Evolutionary conservation across 2,329 filamentous ascomycete species (phyloP), one percentile per base, ranked within the genome.

Genomic region (Thelonectria rubi): DNA sequence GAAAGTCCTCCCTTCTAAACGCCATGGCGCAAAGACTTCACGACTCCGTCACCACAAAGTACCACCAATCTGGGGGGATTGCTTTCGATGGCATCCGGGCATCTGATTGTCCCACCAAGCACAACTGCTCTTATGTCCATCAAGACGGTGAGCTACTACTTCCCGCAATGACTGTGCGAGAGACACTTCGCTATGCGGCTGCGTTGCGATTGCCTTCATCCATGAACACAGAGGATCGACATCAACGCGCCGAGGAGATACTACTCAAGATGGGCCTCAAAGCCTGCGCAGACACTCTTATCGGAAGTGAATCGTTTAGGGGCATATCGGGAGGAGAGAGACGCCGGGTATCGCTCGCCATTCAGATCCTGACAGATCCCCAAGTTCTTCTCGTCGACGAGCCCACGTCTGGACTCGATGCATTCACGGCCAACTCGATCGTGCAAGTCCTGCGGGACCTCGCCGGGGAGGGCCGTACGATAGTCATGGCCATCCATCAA

Each of bases 251-350:
- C 0, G 89, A 93, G 67, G 87, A 90, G 20, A 85, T 92, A 0
- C 77, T 93, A 6, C 74, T 90, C 26, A 91, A 91, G 71, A 87
- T 93, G 84, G 90, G 90, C 0, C 76, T 93, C 4, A 92, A 91
- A 68, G 89, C 92, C 66, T 92, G 90, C 67, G 90, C 90, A 1
- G 85, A 92, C 69, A 91, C 89, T 55, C 73, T 92, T 0, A 84
- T 93, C 14, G 91, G 91, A 8, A 88, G 84, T 64, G 88, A 91
- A 9, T 75, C 90, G 5, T 82, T 91, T 66, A 92, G 92, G 71
- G 90, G 90, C 0, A 92, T 93, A 40, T 91, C 88, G 10, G 90
- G 91, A 3, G 91, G 91, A 12, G 90, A 93, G 75, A 92, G 92
- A 76, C 82, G 91, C 11, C 84, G 91, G 57, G 89, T 93, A 9